phyloP scores from a whole-genome alignment of 306 rosid genomes.

The Dryas alaskensis region DNA sequence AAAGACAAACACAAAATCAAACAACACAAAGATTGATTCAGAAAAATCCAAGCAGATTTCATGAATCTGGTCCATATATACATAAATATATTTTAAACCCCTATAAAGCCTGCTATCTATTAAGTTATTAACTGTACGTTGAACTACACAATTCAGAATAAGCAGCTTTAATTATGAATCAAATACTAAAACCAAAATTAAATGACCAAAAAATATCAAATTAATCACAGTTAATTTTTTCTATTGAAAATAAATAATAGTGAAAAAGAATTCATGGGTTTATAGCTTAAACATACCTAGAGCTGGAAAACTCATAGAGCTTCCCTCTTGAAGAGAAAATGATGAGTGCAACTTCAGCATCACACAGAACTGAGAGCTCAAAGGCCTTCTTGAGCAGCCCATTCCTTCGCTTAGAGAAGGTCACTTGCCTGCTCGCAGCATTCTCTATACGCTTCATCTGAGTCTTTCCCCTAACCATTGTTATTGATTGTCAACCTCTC shows the following conservation, averaged over 20 bases:
- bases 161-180: neutral
- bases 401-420: slow-evolving; percentile 81
- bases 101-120: neutral
- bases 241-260: neutral
- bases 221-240: neutral
- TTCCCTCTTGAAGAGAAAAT: slow-evolving; percentile 83
- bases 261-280: neutral
- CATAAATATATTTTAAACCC: neutral
- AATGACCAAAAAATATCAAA: neutral
- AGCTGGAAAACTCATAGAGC: slow-evolving; percentile 84
- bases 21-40: neutral
- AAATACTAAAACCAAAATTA: neutral
- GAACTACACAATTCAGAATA: neutral
- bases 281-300: slow-evolving; percentile 41
- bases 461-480: slow-evolving; percentile 90
- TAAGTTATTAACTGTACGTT: neutral
- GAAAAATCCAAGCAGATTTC: neutral
- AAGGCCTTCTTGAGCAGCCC: slow-evolving; percentile 88
- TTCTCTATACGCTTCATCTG: slow-evolving; percentile 91
- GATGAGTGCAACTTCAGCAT: slow-evolving; percentile 88
- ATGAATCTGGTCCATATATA: neutral
- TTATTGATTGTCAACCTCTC: neutral
- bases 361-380: slow-evolving; percentile 93
- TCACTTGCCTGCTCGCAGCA: slow-evolving; percentile 86
- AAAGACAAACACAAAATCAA: neutral